A percentile compares a stretch with the other conserved stretches of the same genome.
Conservation (phyloP, 2,329 filamentous ascomycete species). For the Exophiala sp. region DNA sequence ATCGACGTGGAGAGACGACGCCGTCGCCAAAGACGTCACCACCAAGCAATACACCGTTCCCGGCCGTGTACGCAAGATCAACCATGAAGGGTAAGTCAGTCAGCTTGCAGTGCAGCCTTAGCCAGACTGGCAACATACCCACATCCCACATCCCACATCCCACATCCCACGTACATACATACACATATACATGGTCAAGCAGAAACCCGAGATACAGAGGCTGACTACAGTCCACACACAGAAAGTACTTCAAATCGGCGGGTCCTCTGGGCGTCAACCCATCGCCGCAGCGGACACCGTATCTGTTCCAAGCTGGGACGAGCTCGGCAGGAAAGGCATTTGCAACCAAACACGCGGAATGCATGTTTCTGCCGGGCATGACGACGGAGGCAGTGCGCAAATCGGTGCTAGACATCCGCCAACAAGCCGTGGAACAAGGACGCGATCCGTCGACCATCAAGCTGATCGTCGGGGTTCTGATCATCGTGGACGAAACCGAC, state of each 20-base stretch:
- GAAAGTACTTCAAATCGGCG: conserved; percentile 28
- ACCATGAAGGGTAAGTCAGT: conserved; percentile 54
- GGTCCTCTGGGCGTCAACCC: not conserved
- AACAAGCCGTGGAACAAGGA: conserved; percentile 42
- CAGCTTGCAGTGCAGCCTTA: not conserved
- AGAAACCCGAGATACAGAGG: no score
- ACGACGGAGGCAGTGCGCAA: conserved; percentile 54
- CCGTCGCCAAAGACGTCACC: conserved; percentile 52
- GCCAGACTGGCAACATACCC: not conserved
- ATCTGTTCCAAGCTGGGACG: conserved; percentile 5
- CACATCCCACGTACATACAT: no score
- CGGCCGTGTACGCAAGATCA: conserved; percentile 55
- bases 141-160: not conserved
- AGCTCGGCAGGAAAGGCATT: conserved; percentile 14
- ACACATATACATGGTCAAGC: no score
- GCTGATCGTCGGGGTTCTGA: conserved; percentile 48
- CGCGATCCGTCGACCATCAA: conserved; percentile 53
- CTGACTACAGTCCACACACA: no score
- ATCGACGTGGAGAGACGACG: conserved; percentile 39
- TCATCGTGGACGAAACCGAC: conserved; percentile 43
- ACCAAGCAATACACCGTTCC: conserved; percentile 56
- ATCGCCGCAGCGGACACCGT: conserved; percentile 4
- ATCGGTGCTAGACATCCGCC: conserved; percentile 45
- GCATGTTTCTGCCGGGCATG: conserved; percentile 53
- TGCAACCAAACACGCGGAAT: conserved; percentile 52